Conservation (phyloP, 192 early-diverging fungal species). For the Spizellomyces punctatus region DNA sequence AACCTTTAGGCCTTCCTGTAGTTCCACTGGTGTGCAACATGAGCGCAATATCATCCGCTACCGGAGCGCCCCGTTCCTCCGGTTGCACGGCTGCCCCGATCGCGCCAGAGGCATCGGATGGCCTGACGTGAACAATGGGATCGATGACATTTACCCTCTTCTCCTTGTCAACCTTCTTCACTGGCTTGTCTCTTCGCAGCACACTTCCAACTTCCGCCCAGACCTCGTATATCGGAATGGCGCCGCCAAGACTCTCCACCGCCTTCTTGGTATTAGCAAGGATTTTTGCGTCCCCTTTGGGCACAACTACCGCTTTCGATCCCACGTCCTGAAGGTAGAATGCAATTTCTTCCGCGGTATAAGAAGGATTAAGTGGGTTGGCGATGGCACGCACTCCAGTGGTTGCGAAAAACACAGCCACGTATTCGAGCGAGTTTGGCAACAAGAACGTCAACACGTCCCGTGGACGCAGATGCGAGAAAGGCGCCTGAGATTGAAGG, state of each 20-base stretch:
- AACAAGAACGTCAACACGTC: slow-evolving; percentile 35
- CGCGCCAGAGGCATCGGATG: slow-evolving; percentile 14
- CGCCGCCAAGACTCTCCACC: slow-evolving; percentile 53
- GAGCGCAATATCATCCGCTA: slow-evolving; percentile 61
- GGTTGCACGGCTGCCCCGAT: slow-evolving; percentile 10
- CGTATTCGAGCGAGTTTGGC: slow-evolving; percentile 71
- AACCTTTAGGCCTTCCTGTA: slow-evolving; percentile 31
- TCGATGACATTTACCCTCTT: slow-evolving; percentile 4
- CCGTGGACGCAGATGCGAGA: slow-evolving; percentile 28
- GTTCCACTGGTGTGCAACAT: slow-evolving; percentile 84
- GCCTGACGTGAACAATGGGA: slow-evolving; percentile 4
- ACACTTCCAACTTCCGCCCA: slow-evolving; percentile 44
- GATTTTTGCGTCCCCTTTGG: slow-evolving; percentile 41
- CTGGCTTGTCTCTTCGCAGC: slow-evolving; percentile 4
- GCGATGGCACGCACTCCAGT: slow-evolving; percentile 63
- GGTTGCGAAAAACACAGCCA: slow-evolving; percentile 69
- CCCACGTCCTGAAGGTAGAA: slow-evolving; percentile 78
- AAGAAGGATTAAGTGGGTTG: slow-evolving; percentile 72
- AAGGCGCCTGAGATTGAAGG: slow-evolving; percentile 20
- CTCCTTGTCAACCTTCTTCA: slow-evolving; percentile 6
- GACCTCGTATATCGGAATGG: slow-evolving; percentile 61
- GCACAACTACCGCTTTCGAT: slow-evolving; percentile 64
- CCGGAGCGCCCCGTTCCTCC: slow-evolving; percentile 19
- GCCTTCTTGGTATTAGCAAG: slow-evolving; percentile 52
- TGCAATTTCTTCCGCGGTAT: slow-evolving; percentile 69